A percentile compares a stretch with the other conserved stretches of the same genome.
Conservation (phyloP, 108 stramenopile species). For the Schizochytrium sp. region DNA sequence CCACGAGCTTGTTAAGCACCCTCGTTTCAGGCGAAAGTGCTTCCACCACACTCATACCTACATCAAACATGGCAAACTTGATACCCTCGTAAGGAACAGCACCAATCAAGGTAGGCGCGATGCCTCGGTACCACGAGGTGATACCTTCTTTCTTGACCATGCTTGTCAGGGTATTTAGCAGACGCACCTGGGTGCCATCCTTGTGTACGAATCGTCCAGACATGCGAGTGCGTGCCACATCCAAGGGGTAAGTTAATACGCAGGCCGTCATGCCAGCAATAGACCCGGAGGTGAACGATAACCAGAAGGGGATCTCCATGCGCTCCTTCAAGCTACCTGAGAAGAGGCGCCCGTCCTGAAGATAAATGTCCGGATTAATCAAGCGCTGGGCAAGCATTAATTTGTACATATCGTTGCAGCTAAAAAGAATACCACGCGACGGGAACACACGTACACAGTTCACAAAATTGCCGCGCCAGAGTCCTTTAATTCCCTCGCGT, state of each 20-base stretch:
- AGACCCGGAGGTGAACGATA: conserved; percentile 49
- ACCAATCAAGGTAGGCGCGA: conserved; percentile 15
- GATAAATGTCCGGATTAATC: not conserved
- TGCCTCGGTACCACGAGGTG: conserved; percentile 14
- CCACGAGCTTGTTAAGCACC: not conserved
- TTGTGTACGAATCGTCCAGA: conserved; percentile 2
- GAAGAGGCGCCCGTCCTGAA: not conserved
- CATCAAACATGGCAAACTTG: conserved; percentile 55
- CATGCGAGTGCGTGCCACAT: conserved; percentile 52
- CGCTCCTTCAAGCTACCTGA: not conserved
- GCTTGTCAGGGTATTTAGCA: not conserved
- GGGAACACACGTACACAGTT: conserved; percentile 61
- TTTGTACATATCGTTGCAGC: conserved; percentile 52
- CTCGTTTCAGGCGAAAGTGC: not conserved
- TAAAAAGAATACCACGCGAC: conserved; percentile 50
- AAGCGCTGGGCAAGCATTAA: not conserved
- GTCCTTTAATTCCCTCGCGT: conserved; percentile 45
- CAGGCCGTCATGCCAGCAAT: conserved; percentile 55
- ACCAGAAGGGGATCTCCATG: conserved; percentile 14
- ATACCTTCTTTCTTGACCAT: conserved; percentile 40
- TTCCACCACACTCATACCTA: not conserved
- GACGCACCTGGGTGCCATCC: not conserved
- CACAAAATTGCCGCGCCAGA: conserved; percentile 62
- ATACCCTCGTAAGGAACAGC: conserved; percentile 55
- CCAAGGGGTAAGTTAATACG: conserved; percentile 41